Conservation (phyloP, 257 asterid species). For the Solanum pimpinellifolium region DNA sequence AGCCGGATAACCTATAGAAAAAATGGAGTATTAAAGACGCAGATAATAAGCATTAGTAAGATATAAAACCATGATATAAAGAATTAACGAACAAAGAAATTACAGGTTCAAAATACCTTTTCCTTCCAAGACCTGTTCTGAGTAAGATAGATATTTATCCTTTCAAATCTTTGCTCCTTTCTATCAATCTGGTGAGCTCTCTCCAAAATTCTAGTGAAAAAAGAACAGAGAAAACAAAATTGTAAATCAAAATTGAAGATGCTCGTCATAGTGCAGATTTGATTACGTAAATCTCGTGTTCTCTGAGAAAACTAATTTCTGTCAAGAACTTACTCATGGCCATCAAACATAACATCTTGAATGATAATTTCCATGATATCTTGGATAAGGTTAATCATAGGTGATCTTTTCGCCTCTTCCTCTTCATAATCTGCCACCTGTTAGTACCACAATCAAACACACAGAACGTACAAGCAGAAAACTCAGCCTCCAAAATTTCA, state of each 20-base stretch:
- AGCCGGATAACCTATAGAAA: conserved; percentile 81
- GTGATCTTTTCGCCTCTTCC: conserved; percentile 33
- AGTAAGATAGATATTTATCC: conserved; percentile 43
- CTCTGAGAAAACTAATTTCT: neutral
- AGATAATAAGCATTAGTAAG: neutral
- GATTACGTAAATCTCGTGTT: neutral
- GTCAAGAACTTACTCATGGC: conserved; percentile 47
- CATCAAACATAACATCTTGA: conserved; percentile 79
- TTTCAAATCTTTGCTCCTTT: conserved; percentile 74
- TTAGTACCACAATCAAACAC: neutral
- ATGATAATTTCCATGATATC: conserved; percentile 81
- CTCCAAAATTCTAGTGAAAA: conserved; percentile 39
- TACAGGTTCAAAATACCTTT: conserved; percentile 41
- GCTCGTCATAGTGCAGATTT: conserved; percentile 1
- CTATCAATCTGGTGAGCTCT: conserved; percentile 25
- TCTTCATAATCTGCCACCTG: conserved; percentile 56
- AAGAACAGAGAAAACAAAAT: conserved; percentile 10
- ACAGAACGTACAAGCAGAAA: neutral
- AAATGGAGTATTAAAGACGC: neutral
- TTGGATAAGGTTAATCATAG: conserved; percentile 73
- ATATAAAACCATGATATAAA: neutral
- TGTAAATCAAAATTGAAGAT: neutral
- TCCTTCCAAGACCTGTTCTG: conserved; percentile 65
- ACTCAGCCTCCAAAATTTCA: neutral
- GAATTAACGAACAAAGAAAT: conserved; percentile 1